Percentiles rank a stretch among this genome's conserved stretches.
These are phyloP conservation scores for Arthroderma sp. DNA, from an alignment of 2,329 filamentous ascomycete species.

Conservation along the genomic window DNA sequence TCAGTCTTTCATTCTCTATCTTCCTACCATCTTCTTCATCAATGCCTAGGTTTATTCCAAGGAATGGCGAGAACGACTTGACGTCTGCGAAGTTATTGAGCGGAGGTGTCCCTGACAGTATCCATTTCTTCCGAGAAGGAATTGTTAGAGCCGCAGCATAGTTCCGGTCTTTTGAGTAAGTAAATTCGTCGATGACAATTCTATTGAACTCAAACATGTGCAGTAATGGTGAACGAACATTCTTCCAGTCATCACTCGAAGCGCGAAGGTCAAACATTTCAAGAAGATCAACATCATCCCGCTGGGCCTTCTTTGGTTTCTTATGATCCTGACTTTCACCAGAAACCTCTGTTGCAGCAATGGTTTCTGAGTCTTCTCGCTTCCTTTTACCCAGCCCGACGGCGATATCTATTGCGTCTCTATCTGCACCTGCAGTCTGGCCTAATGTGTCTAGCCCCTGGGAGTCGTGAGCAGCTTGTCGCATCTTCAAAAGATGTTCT, in stretches of 20 bases:
- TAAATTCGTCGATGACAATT: slow-evolving; percentile 53
- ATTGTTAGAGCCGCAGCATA: slow-evolving; percentile 36
- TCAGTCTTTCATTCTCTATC: slow-evolving; percentile 37
- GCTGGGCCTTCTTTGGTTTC: neutral
- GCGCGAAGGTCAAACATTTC: slow-evolving; percentile 19
- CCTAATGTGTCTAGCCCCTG: neutral
- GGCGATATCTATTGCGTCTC: neutral
- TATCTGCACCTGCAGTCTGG: neutral
- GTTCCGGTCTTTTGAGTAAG: slow-evolving; percentile 40
- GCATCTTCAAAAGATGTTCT: slow-evolving; percentile 15
- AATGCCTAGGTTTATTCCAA: slow-evolving; percentile 45
- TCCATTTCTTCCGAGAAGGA: slow-evolving; percentile 44
- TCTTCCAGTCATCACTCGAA: slow-evolving; percentile 16
- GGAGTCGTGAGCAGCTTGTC: neutral
- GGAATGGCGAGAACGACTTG: slow-evolving; percentile 45
- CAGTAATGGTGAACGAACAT: slow-evolving; percentile 32
- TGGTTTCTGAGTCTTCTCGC: neutral
- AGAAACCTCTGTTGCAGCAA: neutral
- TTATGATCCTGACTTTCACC: neutral
- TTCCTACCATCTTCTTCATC: slow-evolving; percentile 39
- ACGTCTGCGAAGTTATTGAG: slow-evolving; percentile 48
- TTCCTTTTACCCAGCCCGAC: neutral
- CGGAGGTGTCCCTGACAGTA: slow-evolving; percentile 52
- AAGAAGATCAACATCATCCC: neutral
- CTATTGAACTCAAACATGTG: slow-evolving; percentile 52